Base-by-base conservation (phyloP, 164 flowering plant species). In the Vitis labrusca region DNA sequence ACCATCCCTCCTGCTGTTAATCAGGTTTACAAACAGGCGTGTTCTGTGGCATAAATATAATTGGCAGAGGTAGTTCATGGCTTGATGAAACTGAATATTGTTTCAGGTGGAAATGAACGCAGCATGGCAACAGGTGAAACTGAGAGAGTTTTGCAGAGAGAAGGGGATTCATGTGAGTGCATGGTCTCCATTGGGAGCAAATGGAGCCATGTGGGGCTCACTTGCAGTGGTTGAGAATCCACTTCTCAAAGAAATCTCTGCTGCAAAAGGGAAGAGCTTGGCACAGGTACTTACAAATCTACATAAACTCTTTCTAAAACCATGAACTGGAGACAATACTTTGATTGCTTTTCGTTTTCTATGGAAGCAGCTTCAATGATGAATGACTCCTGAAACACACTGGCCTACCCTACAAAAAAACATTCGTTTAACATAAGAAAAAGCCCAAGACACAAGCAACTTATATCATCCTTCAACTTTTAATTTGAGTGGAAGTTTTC, bases 1-100 rank as follows among this genome's bases (percentile, higher is more conserved):
- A 71, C 61, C 15, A 77, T 80, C 37, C 80, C 71, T 55, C 80
- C 83, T 8, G 78, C 83, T 14, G 80, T 80, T 3, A 74, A 80
- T 47, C 78, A 77, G 69, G 80, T 77, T 23, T 7, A 55, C 7
- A 1, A 23, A 23, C 27, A 23, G 27, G 27, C 27, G 27, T 23
- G 27, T 23, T 23, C 27, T 23, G 27, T 23, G 27, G 27, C 27
- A 23, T 23, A 23, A 23, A 23, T 23, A 23, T 23, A 23, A 23
- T 1, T 23, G 27, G 27, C 27, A 23, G 27, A 23, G 27, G 27
- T 23, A 23, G 27, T 23, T 23, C 27, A 23, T 23, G 27, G 27
- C 27, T 23, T 23, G 27, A 23, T 23, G 27, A 23, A 2, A 9
- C 23, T 23, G 27, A 23, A 23, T 23, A 2, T 16, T 59, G 3